Evolutionary conservation across 768 basidiomycete genomes (phyloP), one percentile per base, ranked within the genome.

Genomic region (Podaxis rugospora): DNA sequence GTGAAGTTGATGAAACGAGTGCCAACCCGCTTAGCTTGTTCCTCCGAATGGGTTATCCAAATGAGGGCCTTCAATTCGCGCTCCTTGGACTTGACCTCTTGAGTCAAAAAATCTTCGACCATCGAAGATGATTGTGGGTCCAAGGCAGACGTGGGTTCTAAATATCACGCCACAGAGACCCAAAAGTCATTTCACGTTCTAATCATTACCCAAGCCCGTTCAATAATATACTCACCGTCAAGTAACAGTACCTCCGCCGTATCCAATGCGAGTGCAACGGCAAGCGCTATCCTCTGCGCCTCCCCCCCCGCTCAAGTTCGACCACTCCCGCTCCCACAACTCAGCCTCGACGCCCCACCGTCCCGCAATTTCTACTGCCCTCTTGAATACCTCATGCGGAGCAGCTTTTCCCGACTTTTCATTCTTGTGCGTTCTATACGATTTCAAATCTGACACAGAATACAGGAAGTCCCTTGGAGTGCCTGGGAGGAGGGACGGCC

Each of bases 131-230:
- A 83, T 35, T 81, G 80, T 14, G 84, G 76, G 71, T 96, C 94
- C 58, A 96, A 78, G 0, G 94, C 94, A 7, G 91, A 93, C 0
- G 94, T 95, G 1, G 94, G 94, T 72, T 96, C 94, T 95, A 64
- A 18, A 13, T 42, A 14, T 14, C 40, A 42, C 40, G 16, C n/a
- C 10, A 9, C 40, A 11, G 14, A 42, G 40, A 13, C 16, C 40
- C 40, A 18, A 18, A 14, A 14, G n/a, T 5, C 46, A 27, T 6
- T 27, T 13, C 7, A 50, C 13, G 32, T 32, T 32, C 32, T 32
- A 32, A 32, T 32, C 46, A 44, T 55, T 28, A 5, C 47, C 55
- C 23, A 50, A 23, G 28, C 11, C n/a, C 32, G 18, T 18, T 55
- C 5, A 42, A 57, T 11, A 14, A 23, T 49, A 40, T 14, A 75